Conservation (phyloP, 2,329 filamentous ascomycete species). For the Alternaria metachromatica region DNA sequence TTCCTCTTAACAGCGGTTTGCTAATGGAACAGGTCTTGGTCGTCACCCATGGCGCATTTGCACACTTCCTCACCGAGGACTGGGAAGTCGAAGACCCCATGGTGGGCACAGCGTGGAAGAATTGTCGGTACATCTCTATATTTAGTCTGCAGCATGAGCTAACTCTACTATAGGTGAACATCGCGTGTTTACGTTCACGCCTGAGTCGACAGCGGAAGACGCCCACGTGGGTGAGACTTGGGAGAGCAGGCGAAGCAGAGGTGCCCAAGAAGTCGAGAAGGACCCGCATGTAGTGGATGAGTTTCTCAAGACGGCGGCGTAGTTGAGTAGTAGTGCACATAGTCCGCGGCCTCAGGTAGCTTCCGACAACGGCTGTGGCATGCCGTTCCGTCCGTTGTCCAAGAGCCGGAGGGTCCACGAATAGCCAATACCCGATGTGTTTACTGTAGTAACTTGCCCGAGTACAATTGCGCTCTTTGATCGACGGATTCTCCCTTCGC, state of each 20-base stretch:
- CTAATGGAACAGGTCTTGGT: conserved; percentile 68
- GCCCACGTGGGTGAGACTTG: conserved; percentile 40
- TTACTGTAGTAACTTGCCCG: background rate
- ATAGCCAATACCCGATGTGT: background rate
- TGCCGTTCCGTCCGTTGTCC: background rate
- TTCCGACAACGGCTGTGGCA: conserved; percentile 4
- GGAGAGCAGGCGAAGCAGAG: conserved; percentile 29
- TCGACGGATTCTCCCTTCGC: background rate
- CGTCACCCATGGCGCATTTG: conserved; percentile 81
- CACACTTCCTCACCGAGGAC: conserved; percentile 86
- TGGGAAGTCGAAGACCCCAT: conserved; percentile 57
- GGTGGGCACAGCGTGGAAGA: conserved; percentile 39
- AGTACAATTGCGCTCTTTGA: background rate
- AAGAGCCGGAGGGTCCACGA: background rate
- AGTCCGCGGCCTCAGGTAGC: background rate
- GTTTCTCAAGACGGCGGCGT: conserved; percentile 24
- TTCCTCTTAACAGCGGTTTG: background rate
- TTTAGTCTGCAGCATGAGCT: background rate
- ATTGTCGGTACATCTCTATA: conserved; percentile 29
- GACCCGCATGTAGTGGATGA: conserved; percentile 41
- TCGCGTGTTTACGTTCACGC: conserved; percentile 39
- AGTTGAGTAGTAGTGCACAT: background rate
- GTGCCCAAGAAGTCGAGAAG: conserved; percentile 21
- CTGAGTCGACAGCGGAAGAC: conserved; percentile 29
- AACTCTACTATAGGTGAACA: conserved; percentile 30